phyloP scores from a whole-genome alignment of 768 basidiomycete genomes.

The Lactarius trivialis region DNA sequence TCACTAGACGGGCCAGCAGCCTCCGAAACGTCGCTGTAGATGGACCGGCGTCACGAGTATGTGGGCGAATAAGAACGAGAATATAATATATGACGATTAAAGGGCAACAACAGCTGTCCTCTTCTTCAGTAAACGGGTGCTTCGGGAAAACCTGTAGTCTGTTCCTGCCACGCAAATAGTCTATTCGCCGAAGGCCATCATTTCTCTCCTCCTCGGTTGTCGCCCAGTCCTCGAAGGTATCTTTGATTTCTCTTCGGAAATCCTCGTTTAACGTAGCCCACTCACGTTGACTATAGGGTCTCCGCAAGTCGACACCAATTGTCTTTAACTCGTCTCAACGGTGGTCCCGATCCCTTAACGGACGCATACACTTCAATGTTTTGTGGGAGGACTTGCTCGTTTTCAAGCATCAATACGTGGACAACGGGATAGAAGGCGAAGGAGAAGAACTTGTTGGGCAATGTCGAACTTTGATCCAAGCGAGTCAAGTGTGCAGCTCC shows the following conservation, averaged over 20 bases:
- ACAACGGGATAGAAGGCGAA: slow-evolving; percentile 1
- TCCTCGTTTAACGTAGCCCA: background rate
- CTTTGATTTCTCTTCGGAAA: background rate
- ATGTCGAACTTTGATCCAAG: too few relatives aligned
- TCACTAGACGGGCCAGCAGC: slow-evolving; percentile 2
- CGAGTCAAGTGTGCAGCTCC: too few relatives aligned
- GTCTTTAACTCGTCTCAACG: slow-evolving; percentile 3
- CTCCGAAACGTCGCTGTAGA: background rate
- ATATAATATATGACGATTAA: slow-evolving; percentile 1
- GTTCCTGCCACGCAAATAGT: slow-evolving; percentile 5
- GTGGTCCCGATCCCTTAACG: background rate
- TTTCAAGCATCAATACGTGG: slow-evolving; percentile 1
- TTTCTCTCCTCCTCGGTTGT: background rate
- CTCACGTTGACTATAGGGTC: background rate
- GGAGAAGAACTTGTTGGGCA: background rate
- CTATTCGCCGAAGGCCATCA: background rate
- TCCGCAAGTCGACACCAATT: slow-evolving; percentile 3
- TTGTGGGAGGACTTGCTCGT: slow-evolving; percentile 9
- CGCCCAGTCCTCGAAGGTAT: background rate
- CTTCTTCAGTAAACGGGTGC: background rate
- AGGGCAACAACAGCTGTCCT: slow-evolving; percentile 1
- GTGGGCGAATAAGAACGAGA: background rate
- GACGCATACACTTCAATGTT: background rate
- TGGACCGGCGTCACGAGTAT: background rate
- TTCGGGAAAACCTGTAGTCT: slow-evolving; percentile 8